Conservation (phyloP, 164 flowering plant genomes). For the Umbellularia californica region DNA sequence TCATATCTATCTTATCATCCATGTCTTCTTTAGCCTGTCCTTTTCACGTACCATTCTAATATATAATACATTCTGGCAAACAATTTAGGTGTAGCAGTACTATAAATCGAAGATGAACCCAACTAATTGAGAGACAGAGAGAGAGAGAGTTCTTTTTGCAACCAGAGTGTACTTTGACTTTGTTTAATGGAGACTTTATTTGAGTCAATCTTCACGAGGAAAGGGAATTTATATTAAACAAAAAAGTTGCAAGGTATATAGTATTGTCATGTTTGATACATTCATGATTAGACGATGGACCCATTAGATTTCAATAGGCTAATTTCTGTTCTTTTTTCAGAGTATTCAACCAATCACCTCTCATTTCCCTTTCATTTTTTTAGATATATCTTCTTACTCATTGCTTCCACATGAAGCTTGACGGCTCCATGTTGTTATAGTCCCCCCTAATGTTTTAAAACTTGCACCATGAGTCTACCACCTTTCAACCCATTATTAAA, state of each 20-base stretch:
- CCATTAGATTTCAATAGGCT: constrained; percentile 19
- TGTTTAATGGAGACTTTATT: constrained; percentile 9
- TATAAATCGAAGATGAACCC: background rate
- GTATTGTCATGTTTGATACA: constrained; percentile 23
- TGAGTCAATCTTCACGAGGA: constrained; percentile 16
- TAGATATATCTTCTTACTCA: constrained; percentile 15
- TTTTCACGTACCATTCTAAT: too few relatives aligned
- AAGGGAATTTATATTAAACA: constrained; percentile 11
- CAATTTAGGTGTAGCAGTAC: too few relatives aligned
- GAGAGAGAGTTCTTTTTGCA: background rate
- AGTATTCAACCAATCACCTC: constrained; percentile 10
- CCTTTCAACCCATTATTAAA: background rate
- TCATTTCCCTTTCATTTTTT: background rate
- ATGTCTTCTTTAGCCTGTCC: too few relatives aligned
- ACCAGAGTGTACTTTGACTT: background rate
- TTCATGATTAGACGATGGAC: constrained; percentile 30
- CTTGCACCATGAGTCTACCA: background rate
- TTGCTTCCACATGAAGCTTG: constrained; percentile 17
- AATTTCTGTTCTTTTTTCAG: background rate
- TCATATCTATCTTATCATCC: too few relatives aligned
- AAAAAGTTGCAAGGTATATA: background rate
- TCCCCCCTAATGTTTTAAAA: background rate
- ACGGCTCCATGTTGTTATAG: background rate
- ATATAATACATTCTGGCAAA: too few relatives aligned
- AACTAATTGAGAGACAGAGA: background rate